These are phyloP conservation scores for Trichoderma sp. DNA, from an alignment of 2,329 filamentous ascomycete species.

Conservation along the genomic window DNA sequence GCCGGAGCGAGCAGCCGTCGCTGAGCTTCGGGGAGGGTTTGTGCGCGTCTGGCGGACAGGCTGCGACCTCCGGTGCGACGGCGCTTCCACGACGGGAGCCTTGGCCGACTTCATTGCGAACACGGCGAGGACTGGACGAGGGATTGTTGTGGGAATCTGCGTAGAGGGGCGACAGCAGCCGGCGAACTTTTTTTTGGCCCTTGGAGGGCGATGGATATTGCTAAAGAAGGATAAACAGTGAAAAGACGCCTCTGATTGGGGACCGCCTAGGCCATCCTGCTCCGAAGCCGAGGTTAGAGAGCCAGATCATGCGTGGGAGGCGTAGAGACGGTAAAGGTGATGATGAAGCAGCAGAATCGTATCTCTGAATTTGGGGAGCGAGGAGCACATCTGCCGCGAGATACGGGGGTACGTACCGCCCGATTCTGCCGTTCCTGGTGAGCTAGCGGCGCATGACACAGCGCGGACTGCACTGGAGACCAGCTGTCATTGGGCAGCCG, in stretches of 20 bases:
- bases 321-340: not conserved
- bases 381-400: constrained; percentile 21
- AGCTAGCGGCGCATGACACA: constrained; percentile 21
- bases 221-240: not conserved
- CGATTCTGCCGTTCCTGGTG: constrained; percentile 12
- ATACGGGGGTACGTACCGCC: constrained; percentile 12
- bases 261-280: constrained; percentile 25
- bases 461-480: not conserved
- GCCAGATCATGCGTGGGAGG: constrained; percentile 17
- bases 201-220: not conserved
- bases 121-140: constrained; percentile 28
- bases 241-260: constrained; percentile 21
- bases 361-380: constrained; percentile 19
- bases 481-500: constrained; percentile 13
- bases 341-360: constrained; percentile 13
- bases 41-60: constrained; percentile 64
- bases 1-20: constrained; percentile 45
- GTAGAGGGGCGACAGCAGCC: constrained; percentile 11
- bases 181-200: constrained; percentile 8
- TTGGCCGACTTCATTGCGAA: constrained; percentile 56
- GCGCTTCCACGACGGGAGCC: constrained; percentile 40
- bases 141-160: not conserved
- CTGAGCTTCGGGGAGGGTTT: constrained; percentile 58
- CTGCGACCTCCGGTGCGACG: constrained; percentile 59
- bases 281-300: constrained; percentile 2